Evolutionary conservation across 2,329 filamentous ascomycete species (phyloP).

Genomic region (Rosellinia necatrix): DNA sequence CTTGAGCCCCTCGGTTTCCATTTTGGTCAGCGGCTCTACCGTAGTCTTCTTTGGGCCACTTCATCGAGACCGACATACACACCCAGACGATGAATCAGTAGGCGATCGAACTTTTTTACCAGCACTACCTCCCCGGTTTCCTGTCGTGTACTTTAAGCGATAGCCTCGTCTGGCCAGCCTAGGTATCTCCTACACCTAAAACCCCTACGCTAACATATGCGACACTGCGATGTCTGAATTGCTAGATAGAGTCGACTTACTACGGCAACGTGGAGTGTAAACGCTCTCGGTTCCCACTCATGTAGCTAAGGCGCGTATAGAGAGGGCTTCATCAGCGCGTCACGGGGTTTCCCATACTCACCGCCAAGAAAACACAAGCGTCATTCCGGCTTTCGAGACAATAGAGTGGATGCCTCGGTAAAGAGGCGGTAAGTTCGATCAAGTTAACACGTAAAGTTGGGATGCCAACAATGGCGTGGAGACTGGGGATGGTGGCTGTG

Average conservation of each 20-base stretch:
- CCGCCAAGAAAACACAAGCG: neutral
- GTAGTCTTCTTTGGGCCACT: neutral
- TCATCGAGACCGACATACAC: neutral
- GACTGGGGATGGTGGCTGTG: neutral
- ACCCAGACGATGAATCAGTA: too few relatives aligned
- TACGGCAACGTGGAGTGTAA: neutral
- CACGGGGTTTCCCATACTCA: neutral
- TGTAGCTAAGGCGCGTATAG: neutral
- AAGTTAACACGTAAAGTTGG: neutral
- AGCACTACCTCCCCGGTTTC: too few relatives aligned
- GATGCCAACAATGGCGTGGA: neutral
- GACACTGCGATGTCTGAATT: neutral
- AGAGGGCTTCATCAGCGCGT: neutral
- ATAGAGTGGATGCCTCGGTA: neutral
- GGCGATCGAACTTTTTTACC: too few relatives aligned
- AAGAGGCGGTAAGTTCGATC: neutral
- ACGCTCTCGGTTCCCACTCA: neutral
- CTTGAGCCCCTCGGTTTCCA: constrained; percentile 30
- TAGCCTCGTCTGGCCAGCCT: too few relatives aligned
- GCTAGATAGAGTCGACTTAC: neutral
- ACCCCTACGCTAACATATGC: neutral
- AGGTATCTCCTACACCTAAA: too few relatives aligned
- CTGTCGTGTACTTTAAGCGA: too few relatives aligned
- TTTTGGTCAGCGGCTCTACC: constrained; percentile 18
- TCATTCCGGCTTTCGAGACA: neutral